Evolutionary conservation across 2,329 filamentous ascomycete species (phyloP).

Genomic region (Fusarium sp.): DNA sequence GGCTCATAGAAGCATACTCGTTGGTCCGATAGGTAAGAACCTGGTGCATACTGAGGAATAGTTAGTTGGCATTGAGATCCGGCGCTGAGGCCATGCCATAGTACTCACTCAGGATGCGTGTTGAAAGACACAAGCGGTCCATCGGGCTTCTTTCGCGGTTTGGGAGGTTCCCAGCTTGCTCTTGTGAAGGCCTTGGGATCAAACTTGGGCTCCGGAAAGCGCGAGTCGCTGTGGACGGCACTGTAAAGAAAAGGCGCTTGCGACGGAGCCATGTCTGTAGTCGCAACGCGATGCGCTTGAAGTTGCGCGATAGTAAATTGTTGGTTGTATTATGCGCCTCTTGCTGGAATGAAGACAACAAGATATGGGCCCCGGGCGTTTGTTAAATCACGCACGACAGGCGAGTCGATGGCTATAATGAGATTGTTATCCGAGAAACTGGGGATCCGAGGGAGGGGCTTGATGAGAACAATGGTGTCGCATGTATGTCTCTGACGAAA

Average conservation of each 20-base stretch:
- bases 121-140: slow-evolving; percentile 86
- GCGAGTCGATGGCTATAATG: slow-evolving; percentile 16
- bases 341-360: slow-evolving; percentile 18
- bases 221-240: slow-evolving; percentile 58
- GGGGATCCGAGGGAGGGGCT: slow-evolving; percentile 5
- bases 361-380: neutral
- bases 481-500: slow-evolving; percentile 28
- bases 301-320: slow-evolving; percentile 7
- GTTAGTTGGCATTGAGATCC: neutral
- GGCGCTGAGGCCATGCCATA: neutral
- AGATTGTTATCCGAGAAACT: slow-evolving; percentile 27
- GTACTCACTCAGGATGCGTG: slow-evolving; percentile 80
- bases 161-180: slow-evolving; percentile 74
- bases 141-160: slow-evolving; percentile 69
- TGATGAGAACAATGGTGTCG: slow-evolving; percentile 15
- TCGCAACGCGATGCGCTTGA: slow-evolving; percentile 19
- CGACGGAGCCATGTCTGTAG: slow-evolving; percentile 40
- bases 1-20: slow-evolving; percentile 71
- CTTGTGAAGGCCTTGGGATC: slow-evolving; percentile 88
- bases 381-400: neutral
- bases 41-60: slow-evolving; percentile 61
- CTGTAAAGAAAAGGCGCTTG: slow-evolving; percentile 77
- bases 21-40: slow-evolving; percentile 69
- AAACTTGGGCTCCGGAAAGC: slow-evolving; percentile 67
- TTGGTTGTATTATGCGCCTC: neutral